Percentiles rank a stretch among this genome's conserved stretches.
phyloP scores from a whole-genome alignment of 1,284 basidiomycete species.

The Paramarasmius palmivorus region DNA sequence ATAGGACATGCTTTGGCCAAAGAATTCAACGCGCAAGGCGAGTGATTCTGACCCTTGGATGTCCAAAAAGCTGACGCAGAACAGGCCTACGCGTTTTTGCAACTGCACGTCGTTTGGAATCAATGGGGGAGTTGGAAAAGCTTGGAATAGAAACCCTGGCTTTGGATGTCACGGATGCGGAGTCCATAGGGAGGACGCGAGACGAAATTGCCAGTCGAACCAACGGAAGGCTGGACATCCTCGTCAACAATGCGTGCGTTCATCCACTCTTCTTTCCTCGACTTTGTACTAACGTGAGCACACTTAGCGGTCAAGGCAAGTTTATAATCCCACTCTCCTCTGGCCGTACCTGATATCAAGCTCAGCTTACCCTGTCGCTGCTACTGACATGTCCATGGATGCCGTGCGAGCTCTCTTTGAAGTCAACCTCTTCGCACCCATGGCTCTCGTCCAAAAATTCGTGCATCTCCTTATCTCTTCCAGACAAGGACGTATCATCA shows the following conservation, averaged over 20 bases:
- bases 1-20: constrained; percentile 25
- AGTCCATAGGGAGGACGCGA: constrained; percentile 19
- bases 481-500: constrained; percentile 25
- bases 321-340: background rate
- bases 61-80: background rate
- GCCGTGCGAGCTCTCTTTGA: constrained; percentile 24
- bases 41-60: background rate
- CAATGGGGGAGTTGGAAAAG: constrained; percentile 23
- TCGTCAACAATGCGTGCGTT: constrained; percentile 33
- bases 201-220: constrained; percentile 23
- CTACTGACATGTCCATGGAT: constrained; percentile 24
- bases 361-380: constrained; percentile 7
- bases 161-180: constrained; percentile 29
- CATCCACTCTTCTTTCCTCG: background rate
- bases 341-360: background rate
- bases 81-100: constrained; percentile 31
- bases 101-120: constrained; percentile 26
- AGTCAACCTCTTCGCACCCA: constrained; percentile 28
- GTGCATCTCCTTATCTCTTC: constrained; percentile 27
- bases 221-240: constrained; percentile 29
- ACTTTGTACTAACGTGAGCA: background rate
- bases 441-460: constrained; percentile 31
- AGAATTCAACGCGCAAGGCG: constrained; percentile 23
- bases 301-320: constrained; percentile 12
- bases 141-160: constrained; percentile 26